phyloP scores from a whole-genome alignment of 768 basidiomycete species.

The Suillus subaureus region DNA sequence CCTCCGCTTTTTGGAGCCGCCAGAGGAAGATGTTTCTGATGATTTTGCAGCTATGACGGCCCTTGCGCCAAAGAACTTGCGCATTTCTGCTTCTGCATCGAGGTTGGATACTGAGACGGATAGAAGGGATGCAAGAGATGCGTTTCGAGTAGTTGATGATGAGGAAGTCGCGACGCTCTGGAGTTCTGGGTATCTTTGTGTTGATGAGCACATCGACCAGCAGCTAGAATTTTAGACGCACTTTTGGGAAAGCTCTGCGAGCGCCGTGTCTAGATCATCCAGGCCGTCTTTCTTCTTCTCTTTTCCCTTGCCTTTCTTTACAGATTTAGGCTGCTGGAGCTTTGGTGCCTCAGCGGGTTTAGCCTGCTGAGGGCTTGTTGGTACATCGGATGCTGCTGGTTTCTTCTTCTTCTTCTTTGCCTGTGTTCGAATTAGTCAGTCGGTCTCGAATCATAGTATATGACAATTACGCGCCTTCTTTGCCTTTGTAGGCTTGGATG shows the following conservation, averaged over 20 bases:
- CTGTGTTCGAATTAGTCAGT: constrained; percentile 20
- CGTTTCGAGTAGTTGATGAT: constrained; percentile 29
- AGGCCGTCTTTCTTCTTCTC: constrained; percentile 60
- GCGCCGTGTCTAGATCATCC: constrained; percentile 83
- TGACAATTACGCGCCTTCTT: constrained; percentile 23
- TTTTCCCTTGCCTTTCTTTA: constrained; percentile 66
- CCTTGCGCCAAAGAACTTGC: constrained; percentile 91
- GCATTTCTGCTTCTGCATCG: constrained; percentile 88
- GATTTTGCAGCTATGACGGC: constrained; percentile 72
- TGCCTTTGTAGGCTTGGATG: constrained; percentile 18
- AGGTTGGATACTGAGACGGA: constrained; percentile 81
- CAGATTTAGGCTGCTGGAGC: constrained; percentile 39
- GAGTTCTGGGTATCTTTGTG: constrained; percentile 54
- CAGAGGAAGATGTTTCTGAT: constrained; percentile 34
- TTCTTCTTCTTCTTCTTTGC: constrained; percentile 47
- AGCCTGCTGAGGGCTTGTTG: constrained; percentile 10
- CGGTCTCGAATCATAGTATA: neutral
- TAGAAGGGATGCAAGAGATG: constrained; percentile 57
- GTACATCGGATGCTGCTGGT: constrained; percentile 10
- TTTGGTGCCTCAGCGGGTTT: constrained; percentile 12
- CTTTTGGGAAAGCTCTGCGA: constrained; percentile 85
- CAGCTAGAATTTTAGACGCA: constrained; percentile 31
- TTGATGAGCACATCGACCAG: neutral
- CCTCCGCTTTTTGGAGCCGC: constrained; percentile 41
- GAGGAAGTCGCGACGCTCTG: constrained; percentile 36